These are phyloP conservation scores for Aspergillus sp. DNA, from an alignment of 2,329 filamentous ascomycete species.

Conservation along the genomic window DNA sequence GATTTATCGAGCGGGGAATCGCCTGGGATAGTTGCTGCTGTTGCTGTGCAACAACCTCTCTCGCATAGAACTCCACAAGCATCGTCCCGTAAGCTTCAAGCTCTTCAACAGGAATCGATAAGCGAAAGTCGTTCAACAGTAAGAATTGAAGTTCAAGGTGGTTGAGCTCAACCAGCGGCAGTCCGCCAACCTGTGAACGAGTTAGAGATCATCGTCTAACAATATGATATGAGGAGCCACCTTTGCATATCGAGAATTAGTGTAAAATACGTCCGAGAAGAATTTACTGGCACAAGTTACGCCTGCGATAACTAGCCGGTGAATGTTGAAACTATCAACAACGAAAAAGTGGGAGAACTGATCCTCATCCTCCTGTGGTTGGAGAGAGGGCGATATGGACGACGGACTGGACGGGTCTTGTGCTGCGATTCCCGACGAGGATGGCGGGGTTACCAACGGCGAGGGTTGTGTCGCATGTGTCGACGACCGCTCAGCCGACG, in stretches of 20 bases:
- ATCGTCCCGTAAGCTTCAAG: constrained; percentile 97
- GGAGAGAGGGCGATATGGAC: constrained; percentile 36
- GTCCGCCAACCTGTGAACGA: constrained; percentile 74
- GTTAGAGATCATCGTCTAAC: neutral
- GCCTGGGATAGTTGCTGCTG: constrained; percentile 26
- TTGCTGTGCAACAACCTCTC: constrained; percentile 75
- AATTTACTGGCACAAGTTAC: constrained; percentile 99
- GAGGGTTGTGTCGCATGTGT: constrained; percentile 24
- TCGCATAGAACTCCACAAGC: constrained; percentile 95
- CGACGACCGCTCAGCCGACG: constrained; percentile 23
- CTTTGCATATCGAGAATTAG: constrained; percentile 98
- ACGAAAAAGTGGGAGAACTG: constrained; percentile 77
- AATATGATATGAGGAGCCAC: constrained; percentile 34
- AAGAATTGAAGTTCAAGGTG: constrained; percentile 96
- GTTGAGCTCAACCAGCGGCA: constrained; percentile 89
- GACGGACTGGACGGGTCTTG: constrained; percentile 37
- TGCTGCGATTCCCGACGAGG: constrained; percentile 36
- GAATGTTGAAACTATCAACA: constrained; percentile 98
- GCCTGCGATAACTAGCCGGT: constrained; percentile 91
- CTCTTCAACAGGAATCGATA: constrained; percentile 90
- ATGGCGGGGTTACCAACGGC: constrained; percentile 41
- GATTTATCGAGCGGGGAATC: constrained; percentile 23
- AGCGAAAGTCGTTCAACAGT: constrained; percentile 90
- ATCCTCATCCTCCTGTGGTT: constrained; percentile 49
- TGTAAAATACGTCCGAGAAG: constrained; percentile 98